Evolutionary conservation across 805 yeast genomes (phyloP).

Genomic region (Metschnikowia picachoensis): DNA sequence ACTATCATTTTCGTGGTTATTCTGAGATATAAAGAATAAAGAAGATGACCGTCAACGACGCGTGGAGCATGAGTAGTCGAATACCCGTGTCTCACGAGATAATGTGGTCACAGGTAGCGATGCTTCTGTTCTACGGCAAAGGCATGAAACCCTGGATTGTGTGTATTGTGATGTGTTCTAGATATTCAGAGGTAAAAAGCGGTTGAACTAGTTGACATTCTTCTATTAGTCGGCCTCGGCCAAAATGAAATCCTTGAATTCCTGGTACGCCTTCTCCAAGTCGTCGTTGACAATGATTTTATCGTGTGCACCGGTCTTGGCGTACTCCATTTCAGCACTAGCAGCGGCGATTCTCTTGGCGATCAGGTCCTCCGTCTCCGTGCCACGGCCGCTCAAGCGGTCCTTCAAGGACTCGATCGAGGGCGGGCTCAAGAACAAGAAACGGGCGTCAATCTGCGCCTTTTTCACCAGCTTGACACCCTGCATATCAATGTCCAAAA

Average conservation of each 20-base stretch:
- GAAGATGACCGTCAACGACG: too few relatives aligned
- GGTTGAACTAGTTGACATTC: too few relatives aligned
- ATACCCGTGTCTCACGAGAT: too few relatives aligned
- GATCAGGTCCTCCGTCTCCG: constrained; percentile 85
- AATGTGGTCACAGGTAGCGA: too few relatives aligned
- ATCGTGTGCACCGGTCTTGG: constrained; percentile 92
- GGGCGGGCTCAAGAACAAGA: constrained; percentile 88
- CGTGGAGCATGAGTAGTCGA: too few relatives aligned
- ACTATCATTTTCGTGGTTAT: too few relatives aligned
- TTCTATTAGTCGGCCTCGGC: constrained; percentile 20
- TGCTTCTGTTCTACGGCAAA: too few relatives aligned
- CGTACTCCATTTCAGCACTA: constrained; percentile 79
- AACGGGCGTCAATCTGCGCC: constrained; percentile 79
- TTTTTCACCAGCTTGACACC: constrained; percentile 92
- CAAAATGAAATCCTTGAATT: constrained; percentile 75
- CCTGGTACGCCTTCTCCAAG: constrained; percentile 79
- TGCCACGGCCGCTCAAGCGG: constrained; percentile 86
- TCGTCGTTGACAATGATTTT: constrained; percentile 85
- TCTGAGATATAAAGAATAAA: too few relatives aligned
- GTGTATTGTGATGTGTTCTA: too few relatives aligned
- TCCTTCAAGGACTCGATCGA: constrained; percentile 70
- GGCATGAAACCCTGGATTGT: too few relatives aligned
- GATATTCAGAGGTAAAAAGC: too few relatives aligned
- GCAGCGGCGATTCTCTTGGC: constrained; percentile 87
- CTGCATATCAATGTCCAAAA: constrained; percentile 97